Conservation (phyloP, 78 protist species). For the Acrasis kona region DNA sequence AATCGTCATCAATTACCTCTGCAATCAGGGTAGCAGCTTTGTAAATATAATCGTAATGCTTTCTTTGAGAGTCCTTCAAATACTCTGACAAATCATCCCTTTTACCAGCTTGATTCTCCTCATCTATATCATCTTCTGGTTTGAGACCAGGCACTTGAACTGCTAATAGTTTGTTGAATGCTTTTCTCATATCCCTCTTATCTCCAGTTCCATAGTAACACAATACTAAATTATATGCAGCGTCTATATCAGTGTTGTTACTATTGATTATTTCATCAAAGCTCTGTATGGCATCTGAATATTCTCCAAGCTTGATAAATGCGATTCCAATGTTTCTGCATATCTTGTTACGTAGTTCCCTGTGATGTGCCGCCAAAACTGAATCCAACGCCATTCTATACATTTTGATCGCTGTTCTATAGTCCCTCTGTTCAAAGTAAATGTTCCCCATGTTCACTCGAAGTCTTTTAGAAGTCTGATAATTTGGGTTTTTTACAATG, state of each 20-base stretch:
- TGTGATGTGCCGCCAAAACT: conserved; percentile 25
- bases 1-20: conserved; percentile 29
- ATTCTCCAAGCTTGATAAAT: conserved; percentile 50
- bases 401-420: conserved; percentile 64
- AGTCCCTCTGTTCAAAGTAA: conserved; percentile 55
- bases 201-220: conserved; percentile 65
- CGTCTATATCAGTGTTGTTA: conserved; percentile 25
- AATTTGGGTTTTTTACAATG: conserved; percentile 52
- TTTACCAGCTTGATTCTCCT: background rate
- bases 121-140: conserved; percentile 9
- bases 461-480: conserved; percentile 49
- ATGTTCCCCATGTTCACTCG: conserved; percentile 85
- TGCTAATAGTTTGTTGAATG: conserved; percentile 1
- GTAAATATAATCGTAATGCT: background rate
- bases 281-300: conserved; percentile 46
- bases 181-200: conserved; percentile 11
- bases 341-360: conserved; percentile 35
- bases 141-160: background rate
- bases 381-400: conserved; percentile 74
- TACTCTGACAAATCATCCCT: conserved; percentile 19
- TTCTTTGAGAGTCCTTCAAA: background rate
- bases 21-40: conserved; percentile 53
- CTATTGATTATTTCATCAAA: conserved; percentile 45
- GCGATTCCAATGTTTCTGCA: conserved; percentile 63
- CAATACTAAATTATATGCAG: conserved; percentile 48